Evolutionary conservation across 1,139 yeast genomes (phyloP), one percentile per base, ranked within the genome.

Genomic region (Ogataea hybrid): DNA sequence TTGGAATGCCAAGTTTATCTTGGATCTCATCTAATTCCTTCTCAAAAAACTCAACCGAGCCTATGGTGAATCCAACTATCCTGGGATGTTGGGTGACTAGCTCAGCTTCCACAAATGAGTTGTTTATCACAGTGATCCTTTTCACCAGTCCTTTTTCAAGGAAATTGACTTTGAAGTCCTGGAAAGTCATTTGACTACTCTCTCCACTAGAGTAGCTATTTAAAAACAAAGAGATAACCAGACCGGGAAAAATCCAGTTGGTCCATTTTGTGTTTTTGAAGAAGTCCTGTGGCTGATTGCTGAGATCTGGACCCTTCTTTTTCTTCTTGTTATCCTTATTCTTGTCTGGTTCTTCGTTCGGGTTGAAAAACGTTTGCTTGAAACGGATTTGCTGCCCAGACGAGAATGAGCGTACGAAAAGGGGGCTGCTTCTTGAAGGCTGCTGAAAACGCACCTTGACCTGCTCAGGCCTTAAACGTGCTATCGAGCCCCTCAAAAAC

Each of bases 1-100:
- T 71, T 2, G 86, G 77, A 28, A 86, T 78, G 6, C 76, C 73
- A 47, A 84, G 75, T 43, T 77, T 77, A 42, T 80, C 79, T 64
- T 89, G 97, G 25, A 85, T 81, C 39, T 75, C 77, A 46, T 82
- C 86, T 60, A 94, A 71, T 51, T 83, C 84, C 45, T 83, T 80
- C 66, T 94, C 98, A 64, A 94, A 92, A n/a, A 82, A 71, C 54
- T 89, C 97, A 18, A 90, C 80, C 0, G 96, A 86, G 5, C 98
- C 99, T 57, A 94, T 88, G 33, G 86, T 80, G 67, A 94, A 94
- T 15, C 70, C 70, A 23, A 78, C 69, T 20, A 53, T 41, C 30
- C 62, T 61, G 25, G 64, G 62, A 30, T 51, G 48, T 12, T 82
- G 81, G 2, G 75, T 73, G 36, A 81, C 71, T 46, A 85, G 66